Percentiles rank a stretch among this genome's conserved stretches.
Conservation (phyloP, 495 filamentous ascomycete species). For the Chaetomidium leptoderma region DNA sequence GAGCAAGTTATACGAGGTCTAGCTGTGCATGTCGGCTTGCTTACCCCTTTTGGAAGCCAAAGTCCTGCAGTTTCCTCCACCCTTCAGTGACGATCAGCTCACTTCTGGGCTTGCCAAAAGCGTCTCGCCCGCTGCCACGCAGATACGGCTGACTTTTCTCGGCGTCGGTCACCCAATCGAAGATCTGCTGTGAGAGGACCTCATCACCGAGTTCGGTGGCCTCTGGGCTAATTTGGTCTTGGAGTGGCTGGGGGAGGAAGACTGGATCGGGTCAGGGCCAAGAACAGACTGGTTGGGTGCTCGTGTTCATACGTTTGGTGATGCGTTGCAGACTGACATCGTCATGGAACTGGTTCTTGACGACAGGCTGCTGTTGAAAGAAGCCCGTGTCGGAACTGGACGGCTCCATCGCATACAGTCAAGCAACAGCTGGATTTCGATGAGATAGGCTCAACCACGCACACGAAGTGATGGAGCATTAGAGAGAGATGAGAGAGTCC, state of each 20-base stretch:
- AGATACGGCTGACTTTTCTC: constrained; percentile 56
- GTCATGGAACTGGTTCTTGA: constrained; percentile 48
- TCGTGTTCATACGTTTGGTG: constrained; percentile 33
- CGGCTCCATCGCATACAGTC: constrained; percentile 38
- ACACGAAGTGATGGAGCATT: no score
- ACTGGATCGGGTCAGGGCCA: constrained; percentile 29
- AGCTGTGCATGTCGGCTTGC: neutral
- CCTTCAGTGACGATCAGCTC: constrained; percentile 53
- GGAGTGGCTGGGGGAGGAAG: constrained; percentile 41
- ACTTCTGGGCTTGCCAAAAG: constrained; percentile 47
- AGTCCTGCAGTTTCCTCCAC: constrained; percentile 52
- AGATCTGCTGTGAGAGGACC: constrained; percentile 44
- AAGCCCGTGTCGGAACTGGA: constrained; percentile 48
- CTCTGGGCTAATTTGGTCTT: constrained; percentile 36
- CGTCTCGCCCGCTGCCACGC: constrained; percentile 42
- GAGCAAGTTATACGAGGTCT: neutral
- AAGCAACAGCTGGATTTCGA: no score
- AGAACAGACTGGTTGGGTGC: neutral
- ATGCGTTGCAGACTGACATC: constrained; percentile 44
- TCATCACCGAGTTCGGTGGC: constrained; percentile 41
- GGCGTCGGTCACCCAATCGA: constrained; percentile 53
- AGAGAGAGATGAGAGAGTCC: no score
- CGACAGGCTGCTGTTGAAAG: constrained; percentile 43
- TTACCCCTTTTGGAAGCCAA: constrained; percentile 50
- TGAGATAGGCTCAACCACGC: no score